These are phyloP conservation scores for Colletotrichum tropicale DNA, from an alignment of 2,329 filamentous ascomycete genomes.

Conservation along the genomic window DNA sequence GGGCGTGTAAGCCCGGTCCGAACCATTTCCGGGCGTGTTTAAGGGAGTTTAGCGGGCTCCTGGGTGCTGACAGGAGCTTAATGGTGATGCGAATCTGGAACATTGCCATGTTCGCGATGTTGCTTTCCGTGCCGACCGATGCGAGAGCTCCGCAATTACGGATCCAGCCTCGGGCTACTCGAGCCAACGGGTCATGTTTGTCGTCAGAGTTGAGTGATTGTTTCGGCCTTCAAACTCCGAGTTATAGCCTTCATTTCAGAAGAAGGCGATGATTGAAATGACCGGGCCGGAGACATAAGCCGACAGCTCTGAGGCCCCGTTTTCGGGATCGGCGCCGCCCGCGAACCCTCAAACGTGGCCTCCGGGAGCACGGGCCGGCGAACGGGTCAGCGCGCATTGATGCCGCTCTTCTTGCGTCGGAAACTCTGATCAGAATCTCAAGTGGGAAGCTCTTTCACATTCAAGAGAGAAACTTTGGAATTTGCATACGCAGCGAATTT, in stretches of 20 bases:
- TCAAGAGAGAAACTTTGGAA: too few species aligned
- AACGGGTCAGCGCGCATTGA: accelerated
- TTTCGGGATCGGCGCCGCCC: neutral
- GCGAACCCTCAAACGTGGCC: neutral
- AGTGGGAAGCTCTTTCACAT: too few species aligned
- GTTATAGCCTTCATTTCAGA: too few species aligned
- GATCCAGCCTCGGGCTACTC: accelerated
- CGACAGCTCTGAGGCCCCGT: neutral
- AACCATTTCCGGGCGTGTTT: neutral
- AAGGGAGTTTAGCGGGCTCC: neutral
- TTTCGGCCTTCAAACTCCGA: too few species aligned
- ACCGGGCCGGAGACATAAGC: neutral
- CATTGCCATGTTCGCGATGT: neutral
- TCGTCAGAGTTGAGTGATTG: neutral
- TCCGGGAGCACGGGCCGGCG: neutral
- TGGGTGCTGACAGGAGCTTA: neutral
- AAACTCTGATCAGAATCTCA: too few species aligned
- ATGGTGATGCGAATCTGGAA: neutral
- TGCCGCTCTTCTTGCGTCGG: too few species aligned
- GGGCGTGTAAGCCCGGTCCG: neutral
- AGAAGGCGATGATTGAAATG: neutral
- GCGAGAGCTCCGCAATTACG: neutral
- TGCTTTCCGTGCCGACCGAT: neutral
- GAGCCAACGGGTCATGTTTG: accelerated
- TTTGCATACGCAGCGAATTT: too few species aligned